Percentiles rank a stretch among this genome's conserved stretches.
Conservation (phyloP, 495 filamentous ascomycete genomes). For the Xylaria scruposa region DNA sequence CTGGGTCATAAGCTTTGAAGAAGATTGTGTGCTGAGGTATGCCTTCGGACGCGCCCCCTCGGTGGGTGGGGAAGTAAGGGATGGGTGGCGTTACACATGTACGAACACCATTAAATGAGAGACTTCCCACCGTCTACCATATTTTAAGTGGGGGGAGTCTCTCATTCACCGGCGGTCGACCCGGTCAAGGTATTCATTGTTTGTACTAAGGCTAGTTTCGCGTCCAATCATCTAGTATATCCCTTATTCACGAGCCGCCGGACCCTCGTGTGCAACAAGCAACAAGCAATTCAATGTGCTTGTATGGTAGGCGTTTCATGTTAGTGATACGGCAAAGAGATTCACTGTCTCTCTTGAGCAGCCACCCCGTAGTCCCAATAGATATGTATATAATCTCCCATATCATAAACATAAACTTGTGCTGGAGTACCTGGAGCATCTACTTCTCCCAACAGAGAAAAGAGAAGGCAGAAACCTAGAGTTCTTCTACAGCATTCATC, state of each 20-base stretch:
- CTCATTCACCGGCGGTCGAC: not conserved
- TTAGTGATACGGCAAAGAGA: not conserved
- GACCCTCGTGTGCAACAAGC: not conserved
- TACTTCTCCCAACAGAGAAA: not conserved
- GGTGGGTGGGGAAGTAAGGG: not conserved
- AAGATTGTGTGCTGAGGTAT: not conserved
- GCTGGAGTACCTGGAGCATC: not conserved
- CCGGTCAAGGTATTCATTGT: not conserved
- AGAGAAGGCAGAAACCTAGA: not conserved
- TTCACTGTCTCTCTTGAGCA: not conserved
- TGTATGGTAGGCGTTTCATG: not conserved
- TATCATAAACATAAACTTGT: not conserved
- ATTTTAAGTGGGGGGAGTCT: too few relatives aligned
- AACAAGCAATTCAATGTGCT: not conserved
- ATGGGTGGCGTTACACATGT: slow-evolving; percentile 9
- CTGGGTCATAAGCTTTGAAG: not conserved
- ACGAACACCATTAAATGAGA: not conserved
- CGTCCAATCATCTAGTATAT: not conserved
- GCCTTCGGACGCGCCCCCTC: not conserved
- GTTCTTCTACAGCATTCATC: not conserved
- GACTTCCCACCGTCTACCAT: too few relatives aligned
- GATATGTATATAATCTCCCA: not conserved
- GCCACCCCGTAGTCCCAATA: not conserved
- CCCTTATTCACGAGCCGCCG: not conserved
- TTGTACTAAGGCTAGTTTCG: not conserved